Evolutionary conservation across 139 green algal species (phyloP).

Genomic region (Chloropicon primus): DNA sequence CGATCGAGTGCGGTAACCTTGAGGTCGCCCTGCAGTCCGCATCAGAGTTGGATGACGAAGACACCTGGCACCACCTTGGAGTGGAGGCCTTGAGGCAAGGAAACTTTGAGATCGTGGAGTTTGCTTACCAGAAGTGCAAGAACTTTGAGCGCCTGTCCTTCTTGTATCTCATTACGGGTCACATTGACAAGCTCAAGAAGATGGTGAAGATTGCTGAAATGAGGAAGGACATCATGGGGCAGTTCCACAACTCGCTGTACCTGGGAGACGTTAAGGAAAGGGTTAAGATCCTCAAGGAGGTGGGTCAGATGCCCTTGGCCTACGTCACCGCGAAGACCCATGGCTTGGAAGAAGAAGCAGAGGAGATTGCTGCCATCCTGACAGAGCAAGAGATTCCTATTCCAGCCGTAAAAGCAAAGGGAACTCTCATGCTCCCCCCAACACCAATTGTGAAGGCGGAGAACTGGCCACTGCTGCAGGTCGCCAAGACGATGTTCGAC

Average conservation of each 20-base stretch:
- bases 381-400: slow-evolving; percentile 18
- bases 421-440: slow-evolving; percentile 43
- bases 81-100: slow-evolving; percentile 75
- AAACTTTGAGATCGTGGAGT: slow-evolving; percentile 95
- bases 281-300: slow-evolving; percentile 70
- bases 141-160: slow-evolving; percentile 95
- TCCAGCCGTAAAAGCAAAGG: slow-evolving; percentile 4
- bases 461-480: slow-evolving; percentile 97
- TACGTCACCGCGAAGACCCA: slow-evolving; percentile 82
- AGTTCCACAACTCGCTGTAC: slow-evolving; percentile 96
- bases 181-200: slow-evolving; percentile 80
- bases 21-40: slow-evolving; percentile 89
- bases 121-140: slow-evolving; percentile 97
- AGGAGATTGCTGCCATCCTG: slow-evolving; percentile 39
- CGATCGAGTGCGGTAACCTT: slow-evolving; percentile 90
- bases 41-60: slow-evolving; percentile 87
- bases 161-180: slow-evolving; percentile 97
- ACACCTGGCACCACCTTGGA: slow-evolving; percentile 87
- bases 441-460: slow-evolving; percentile 63
- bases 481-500: slow-evolving; percentile 96
- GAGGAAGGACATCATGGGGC: slow-evolving; percentile 80
- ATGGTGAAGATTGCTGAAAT: slow-evolving; percentile 99
- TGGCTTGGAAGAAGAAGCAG: slow-evolving; percentile 60
- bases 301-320: slow-evolving; percentile 76
- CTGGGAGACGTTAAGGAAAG: slow-evolving; percentile 79